phyloP scores from a whole-genome alignment of 371 early-diverging fungal genomes.

The Haplosporangium sp. region DNA sequence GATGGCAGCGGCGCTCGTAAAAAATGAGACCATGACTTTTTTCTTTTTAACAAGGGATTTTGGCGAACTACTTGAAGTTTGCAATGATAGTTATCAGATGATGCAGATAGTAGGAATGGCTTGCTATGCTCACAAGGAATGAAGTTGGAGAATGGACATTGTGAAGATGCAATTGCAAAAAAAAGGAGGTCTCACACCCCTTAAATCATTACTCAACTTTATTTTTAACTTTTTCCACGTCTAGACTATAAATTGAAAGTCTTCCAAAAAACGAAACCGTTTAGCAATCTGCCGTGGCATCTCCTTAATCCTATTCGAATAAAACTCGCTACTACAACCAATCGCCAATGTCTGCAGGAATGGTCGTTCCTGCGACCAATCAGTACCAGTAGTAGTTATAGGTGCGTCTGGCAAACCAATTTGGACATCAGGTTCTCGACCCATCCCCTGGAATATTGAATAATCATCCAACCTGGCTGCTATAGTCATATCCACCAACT shows the following conservation, averaged over 20 bases:
- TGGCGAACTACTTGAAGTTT: neutral
- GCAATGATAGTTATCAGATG: neutral
- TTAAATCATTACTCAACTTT: neutral
- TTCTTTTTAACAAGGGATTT: neutral
- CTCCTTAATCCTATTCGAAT: slow-evolving; percentile 4
- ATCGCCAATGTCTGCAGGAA: slow-evolving; percentile 34
- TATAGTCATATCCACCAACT: slow-evolving; percentile 30
- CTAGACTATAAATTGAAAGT: slow-evolving; percentile 3
- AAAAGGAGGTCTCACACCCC: neutral
- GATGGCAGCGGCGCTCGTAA: slow-evolving; percentile 14
- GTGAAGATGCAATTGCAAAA: neutral
- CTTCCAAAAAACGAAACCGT: slow-evolving; percentile 43
- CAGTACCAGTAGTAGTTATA: neutral
- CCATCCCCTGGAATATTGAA: slow-evolving; percentile 27
- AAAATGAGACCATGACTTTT: slow-evolving; percentile 28
- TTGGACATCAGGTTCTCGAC: slow-evolving; percentile 21
- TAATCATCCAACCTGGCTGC: slow-evolving; percentile 21
- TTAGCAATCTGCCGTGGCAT: slow-evolving; percentile 27
- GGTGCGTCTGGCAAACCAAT: neutral
- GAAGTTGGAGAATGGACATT: neutral
- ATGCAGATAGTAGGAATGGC: neutral
- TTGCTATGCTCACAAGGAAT: too few relatives aligned
- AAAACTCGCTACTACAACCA: slow-evolving; percentile 24
- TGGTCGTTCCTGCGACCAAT: slow-evolving; percentile 29
- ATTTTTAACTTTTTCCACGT: neutral